A percentile compares a stretch with the other conserved stretches of the same genome.
phyloP scores from a whole-genome alignment of 176 grass and related monocot genomes.

The Avena insularis region DNA sequence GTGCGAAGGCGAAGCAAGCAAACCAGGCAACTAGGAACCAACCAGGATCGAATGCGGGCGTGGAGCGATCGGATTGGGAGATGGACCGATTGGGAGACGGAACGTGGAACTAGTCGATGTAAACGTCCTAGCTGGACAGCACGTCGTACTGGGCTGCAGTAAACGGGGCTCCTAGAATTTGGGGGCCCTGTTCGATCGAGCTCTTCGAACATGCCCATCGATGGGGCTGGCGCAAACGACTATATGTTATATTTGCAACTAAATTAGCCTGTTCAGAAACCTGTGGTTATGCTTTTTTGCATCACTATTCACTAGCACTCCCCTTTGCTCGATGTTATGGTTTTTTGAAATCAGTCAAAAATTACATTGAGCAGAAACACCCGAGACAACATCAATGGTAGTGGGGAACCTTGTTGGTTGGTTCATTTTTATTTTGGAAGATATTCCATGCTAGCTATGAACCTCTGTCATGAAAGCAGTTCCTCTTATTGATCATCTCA shows the following conservation, averaged over 20 bases:
- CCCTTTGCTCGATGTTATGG: neutral
- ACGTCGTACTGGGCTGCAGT: too few relatives aligned
- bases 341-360: neutral
- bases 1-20: too few relatives aligned
- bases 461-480: neutral
- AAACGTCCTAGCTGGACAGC: too few relatives aligned
- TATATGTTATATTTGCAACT: slow-evolving; percentile 6
- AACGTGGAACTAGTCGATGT: too few relatives aligned
- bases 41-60: too few relatives aligned
- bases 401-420: neutral
- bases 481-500: neutral
- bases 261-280: slow-evolving; percentile 9
- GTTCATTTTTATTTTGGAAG: neutral
- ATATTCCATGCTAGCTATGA: neutral
- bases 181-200: too few relatives aligned
- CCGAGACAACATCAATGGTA: neutral
- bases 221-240: neutral
- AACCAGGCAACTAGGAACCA: too few relatives aligned
- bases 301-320: neutral
- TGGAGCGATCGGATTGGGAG: too few relatives aligned
- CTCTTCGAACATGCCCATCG: too few relatives aligned
- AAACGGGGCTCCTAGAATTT: too few relatives aligned
- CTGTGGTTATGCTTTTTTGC: slow-evolving; percentile 12
- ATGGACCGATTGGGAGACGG: too few relatives aligned
- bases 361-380: neutral